Percentiles rank a stretch among this genome's conserved stretches.
Conservation (phyloP, 345 rosid genomes). For the Aurinia saxatilis region DNA sequence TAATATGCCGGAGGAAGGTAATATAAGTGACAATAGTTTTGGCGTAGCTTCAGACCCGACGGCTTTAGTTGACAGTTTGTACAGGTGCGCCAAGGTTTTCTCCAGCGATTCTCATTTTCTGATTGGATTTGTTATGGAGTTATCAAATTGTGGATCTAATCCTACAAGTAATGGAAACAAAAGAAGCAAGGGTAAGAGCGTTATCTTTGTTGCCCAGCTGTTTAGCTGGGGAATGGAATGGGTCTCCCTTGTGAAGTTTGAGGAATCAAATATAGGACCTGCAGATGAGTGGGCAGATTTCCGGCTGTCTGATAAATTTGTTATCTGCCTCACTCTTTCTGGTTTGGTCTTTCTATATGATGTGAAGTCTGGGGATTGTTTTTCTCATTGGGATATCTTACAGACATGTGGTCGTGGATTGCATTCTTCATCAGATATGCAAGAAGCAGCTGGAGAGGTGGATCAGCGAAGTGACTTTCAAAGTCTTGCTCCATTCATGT, state of each 20-base stretch:
- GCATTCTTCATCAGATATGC: conserved; percentile 27
- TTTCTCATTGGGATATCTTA: conserved; percentile 52
- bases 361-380: conserved; percentile 57
- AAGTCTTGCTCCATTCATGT: conserved; percentile 29
- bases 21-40: conserved; percentile 26
- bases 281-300: conserved; percentile 71
- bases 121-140: conserved; percentile 67
- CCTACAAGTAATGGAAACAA: conserved; percentile 29
- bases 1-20: conserved; percentile 21
- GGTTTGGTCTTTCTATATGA: conserved; percentile 61
- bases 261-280: conserved; percentile 33
- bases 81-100: conserved; percentile 65
- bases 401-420: conserved; percentile 45
- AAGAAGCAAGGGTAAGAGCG: conserved; percentile 29
- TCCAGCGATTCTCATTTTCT: conserved; percentile 65
- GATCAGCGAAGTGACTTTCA: conserved; percentile 25
- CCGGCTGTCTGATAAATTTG: conserved; percentile 68
- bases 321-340: conserved; percentile 70
- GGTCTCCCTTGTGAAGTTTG: conserved; percentile 67
- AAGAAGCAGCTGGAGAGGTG: conserved; percentile 22
- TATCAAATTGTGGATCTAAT: conserved; percentile 31
- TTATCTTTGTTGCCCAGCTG: conserved; percentile 60
- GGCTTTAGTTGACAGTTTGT: conserved; percentile 34
- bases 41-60: conserved; percentile 22
- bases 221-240: conserved; percentile 64